Base-by-base conservation (phyloP, 306 rosid species). In the Trifolium repens region DNA sequence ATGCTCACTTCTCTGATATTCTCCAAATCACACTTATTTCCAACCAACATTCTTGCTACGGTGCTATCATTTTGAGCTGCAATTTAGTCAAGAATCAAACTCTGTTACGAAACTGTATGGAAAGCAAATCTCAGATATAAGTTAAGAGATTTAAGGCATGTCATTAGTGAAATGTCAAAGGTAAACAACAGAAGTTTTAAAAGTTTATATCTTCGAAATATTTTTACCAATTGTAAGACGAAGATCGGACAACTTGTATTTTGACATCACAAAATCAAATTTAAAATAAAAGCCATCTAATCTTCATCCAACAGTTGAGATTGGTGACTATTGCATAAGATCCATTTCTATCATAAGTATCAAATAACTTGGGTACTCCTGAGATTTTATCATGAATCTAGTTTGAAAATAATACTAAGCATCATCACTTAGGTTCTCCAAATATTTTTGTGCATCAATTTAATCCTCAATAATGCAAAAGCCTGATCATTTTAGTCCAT, bases 1-100 rank as follows among this genome's bases (percentile, higher is more conserved):
- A 80, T 35, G 19, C 88, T 86, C 71, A 93, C 97, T 62, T 80
- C 98, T 82, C 98, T 91, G 30, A 93, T 80, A 75, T 89, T 85
- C 83, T 93, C 97, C 89, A 93, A 79, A 69, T 93, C 98, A 72
- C 98, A 88, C 78, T 93, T 93, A 37, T 93, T 93, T 61, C 98
- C 98, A 24, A 93, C 97, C 90, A 93, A 47, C 97, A 93, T 93
- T 79, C 81, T 87, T 67, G 93, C 96, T 17, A 85, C 81, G 0
- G 92, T 76, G 58, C 90, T 91, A 57, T 93, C 98, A 13, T 96
- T 91, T 84, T 91, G 97, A 85, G 87, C 98, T 91, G 92, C 90
- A 71, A 73, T 63, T 69, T 35, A 77, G 8, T 67, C 54, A 80
- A 30, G 27, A 81, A 43, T 80, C 39, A 72, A 39, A 68, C 32